Evolutionary conservation across 2,329 filamentous ascomycete species (phyloP), one percentile per base, ranked within the genome.

Genomic region (Aureobasidium vineae): DNA sequence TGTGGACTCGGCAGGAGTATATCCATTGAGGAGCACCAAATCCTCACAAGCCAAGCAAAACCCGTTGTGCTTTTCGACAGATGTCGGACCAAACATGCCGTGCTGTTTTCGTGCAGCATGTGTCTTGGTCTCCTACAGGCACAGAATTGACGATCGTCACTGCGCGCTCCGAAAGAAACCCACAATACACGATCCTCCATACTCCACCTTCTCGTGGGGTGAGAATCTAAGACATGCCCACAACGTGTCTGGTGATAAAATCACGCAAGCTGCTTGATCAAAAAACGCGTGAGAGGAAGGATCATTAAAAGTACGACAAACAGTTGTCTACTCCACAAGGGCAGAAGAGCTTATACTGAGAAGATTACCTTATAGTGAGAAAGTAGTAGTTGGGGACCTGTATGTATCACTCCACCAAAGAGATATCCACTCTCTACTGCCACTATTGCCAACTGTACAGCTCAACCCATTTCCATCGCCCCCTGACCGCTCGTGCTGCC

Each of bases 391-490:
- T 47, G n/a, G 11, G 41, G 4, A 47, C 23, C 23, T 40, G 52
- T 40, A 40, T 56, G 33, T 56, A 41, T 56, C 52, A 56, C n/a
- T 56, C 28, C 26, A 56, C 28, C 5, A 26, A 8, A 10, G 19
- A 7, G 10, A 36, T 53, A 21, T 21, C 19, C 28, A 56, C 52
- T 36, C 19, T 28, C 8, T n/a, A 2, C 28, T 53, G 26, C 19
- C 52, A 56, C 52, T 56, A 56, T 56, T 56, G 52, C 21, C 52
- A 56, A 56, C 52, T 40, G 52, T 56, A 56, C 52, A 56, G 33
- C 52, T 56, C 52, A 56, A 56, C 52, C 36, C 19, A 31, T 40
- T 26, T n/a, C 11, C 28, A 53, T 31, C 26, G 10, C 16, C 31
- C 23, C 50, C 50, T 33, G 28, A 33, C 5, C 21, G 11, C 16